Percentiles rank a stretch among this genome's conserved stretches.
Conservation (phyloP, 495 filamentous ascomycete genomes). For the Xylaria palmicola region DNA sequence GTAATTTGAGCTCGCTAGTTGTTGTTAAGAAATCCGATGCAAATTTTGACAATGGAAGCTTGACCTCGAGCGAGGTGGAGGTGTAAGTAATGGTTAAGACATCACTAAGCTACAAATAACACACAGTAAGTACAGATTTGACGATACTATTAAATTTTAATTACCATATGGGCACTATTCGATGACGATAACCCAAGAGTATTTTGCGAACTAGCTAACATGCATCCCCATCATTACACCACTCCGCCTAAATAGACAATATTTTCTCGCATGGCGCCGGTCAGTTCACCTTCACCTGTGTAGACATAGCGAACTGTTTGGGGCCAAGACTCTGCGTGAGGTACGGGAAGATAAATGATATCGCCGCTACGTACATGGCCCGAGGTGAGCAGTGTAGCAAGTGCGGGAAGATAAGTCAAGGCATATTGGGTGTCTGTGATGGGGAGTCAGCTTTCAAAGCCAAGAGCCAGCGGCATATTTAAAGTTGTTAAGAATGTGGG, state of each 20-base stretch:
- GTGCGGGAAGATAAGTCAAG: conserved; percentile 46
- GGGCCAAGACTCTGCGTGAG: conserved; percentile 52
- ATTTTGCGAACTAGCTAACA: no score
- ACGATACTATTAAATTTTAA: no score
- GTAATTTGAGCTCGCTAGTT: no score
- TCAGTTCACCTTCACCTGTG: conserved; percentile 48
- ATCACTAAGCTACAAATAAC: no score
- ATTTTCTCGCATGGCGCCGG: conserved; percentile 46
- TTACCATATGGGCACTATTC: no score
- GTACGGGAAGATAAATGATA: conserved; percentile 55
- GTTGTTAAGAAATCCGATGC: no score
- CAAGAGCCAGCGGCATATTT: neutral
- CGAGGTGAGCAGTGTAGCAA: conserved; percentile 52
- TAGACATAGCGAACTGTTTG: conserved; percentile 53
- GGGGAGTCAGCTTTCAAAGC: neutral
- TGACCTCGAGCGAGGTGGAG: no score
- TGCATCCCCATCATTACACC: no score
- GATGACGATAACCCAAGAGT: no score
- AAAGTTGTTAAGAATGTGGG: neutral
- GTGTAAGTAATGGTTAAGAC: no score
- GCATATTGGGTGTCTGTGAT: conserved; percentile 50
- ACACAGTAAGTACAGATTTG: no score
- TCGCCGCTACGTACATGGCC: conserved; percentile 51
- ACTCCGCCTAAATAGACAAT: conserved; percentile 54
- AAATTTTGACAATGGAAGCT: no score